phyloP scores from a whole-genome alignment of 1,284 basidiomycete species.

The Sanghuangporus sanghuang region DNA sequence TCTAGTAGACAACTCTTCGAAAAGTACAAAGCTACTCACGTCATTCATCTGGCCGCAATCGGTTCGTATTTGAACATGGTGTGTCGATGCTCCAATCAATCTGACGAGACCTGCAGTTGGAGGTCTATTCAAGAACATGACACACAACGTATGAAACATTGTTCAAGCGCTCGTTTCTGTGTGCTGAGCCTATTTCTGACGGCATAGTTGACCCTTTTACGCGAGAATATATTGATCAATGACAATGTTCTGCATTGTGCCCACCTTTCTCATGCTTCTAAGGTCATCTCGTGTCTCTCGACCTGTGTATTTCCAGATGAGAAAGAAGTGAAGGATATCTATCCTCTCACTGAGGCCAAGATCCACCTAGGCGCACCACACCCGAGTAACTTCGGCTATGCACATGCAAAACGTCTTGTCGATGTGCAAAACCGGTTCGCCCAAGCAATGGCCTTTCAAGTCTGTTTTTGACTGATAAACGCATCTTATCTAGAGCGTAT shows the following conservation, averaged over 20 bases:
- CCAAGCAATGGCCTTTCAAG: neutral
- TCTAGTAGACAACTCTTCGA: conserved; percentile 61
- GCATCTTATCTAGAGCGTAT: conserved; percentile 60
- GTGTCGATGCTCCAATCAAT: neutral
- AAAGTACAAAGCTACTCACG: conserved; percentile 86
- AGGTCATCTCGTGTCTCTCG: conserved; percentile 82
- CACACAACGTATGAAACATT: conserved; percentile 58
- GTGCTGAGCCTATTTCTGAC: neutral
- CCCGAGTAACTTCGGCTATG: conserved; percentile 87
- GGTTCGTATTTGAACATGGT: conserved; percentile 41
- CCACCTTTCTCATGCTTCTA: conserved; percentile 56
- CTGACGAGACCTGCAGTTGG: conserved; percentile 51
- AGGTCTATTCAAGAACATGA: conserved; percentile 89
- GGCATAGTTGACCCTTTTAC: conserved; percentile 72
- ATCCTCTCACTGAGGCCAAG: conserved; percentile 87
- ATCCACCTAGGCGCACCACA: conserved; percentile 87
- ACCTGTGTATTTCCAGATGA: conserved; percentile 89
- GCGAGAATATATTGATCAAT: conserved; percentile 89
- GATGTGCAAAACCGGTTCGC: conserved; percentile 87
- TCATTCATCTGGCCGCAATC: conserved; percentile 85
- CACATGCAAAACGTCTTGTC: conserved; percentile 89
- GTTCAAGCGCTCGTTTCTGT: neutral
- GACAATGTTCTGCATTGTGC: conserved; percentile 80
- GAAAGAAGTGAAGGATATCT: conserved; percentile 45
- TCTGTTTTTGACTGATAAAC: neutral